Evolutionary conservation across 768 basidiomycete species (phyloP).

Genomic region (Mycena venus): DNA sequence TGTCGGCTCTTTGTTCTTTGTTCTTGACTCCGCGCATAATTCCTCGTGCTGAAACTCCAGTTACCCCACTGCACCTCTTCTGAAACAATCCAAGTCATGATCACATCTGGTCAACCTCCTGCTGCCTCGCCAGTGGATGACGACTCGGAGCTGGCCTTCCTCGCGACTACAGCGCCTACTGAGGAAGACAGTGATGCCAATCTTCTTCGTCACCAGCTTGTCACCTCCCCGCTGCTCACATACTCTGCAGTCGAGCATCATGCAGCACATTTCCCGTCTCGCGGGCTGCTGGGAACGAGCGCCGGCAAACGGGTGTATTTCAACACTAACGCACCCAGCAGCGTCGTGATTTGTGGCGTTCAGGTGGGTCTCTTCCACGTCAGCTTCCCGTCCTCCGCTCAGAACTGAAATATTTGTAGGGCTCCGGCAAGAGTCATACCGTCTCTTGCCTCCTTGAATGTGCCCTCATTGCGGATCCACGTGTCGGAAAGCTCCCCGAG

Average conservation of each 20-base stretch:
- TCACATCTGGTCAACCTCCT: too few relatives aligned
- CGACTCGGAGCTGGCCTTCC: too few relatives aligned
- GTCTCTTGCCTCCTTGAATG: conserved; percentile 64
- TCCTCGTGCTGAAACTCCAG: too few relatives aligned
- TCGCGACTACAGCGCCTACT: too few relatives aligned
- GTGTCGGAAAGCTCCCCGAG: conserved; percentile 55
- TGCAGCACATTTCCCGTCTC: conserved; percentile 25
- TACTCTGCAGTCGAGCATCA: conserved; percentile 3
- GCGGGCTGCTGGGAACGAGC: conserved; percentile 37
- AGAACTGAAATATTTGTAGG: conserved; percentile 31
- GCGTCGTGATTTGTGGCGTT: conserved; percentile 66
- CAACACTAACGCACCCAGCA: conserved; percentile 68
- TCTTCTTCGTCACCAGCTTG: conserved; percentile 16
- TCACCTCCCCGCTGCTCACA: conserved; percentile 23
- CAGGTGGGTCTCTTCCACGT: conserved; percentile 42
- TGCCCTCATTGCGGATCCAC: conserved; percentile 56
- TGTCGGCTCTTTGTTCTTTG: too few relatives aligned
- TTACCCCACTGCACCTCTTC: too few relatives aligned
- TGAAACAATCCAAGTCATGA: too few relatives aligned
- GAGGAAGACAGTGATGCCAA: too few relatives aligned
- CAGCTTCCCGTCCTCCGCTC: not conserved
- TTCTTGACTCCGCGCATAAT: too few relatives aligned
- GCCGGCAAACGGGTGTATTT: conserved; percentile 59
- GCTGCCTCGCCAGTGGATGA: too few relatives aligned
- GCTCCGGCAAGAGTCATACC: conserved; percentile 68